These are phyloP conservation scores for Botrytis byssoidea DNA, from an alignment of 2,329 filamentous ascomycete species.

Conservation along the genomic window DNA sequence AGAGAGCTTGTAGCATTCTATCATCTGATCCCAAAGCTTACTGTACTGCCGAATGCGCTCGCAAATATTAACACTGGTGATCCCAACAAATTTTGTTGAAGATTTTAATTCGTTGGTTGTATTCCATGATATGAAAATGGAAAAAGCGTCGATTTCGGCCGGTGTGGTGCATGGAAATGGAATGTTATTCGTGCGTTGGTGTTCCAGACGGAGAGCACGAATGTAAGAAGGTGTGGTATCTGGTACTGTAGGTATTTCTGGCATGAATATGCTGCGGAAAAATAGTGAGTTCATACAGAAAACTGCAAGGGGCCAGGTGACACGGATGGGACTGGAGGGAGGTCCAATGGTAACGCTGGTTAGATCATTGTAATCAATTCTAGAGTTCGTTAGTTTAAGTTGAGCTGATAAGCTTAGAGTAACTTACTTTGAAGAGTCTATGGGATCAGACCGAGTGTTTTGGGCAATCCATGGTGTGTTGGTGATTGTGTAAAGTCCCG, in stretches of 20 bases:
- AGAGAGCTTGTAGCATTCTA: neutral
- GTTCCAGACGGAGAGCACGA: neutral
- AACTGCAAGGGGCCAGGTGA: neutral
- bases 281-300: constrained; percentile 2
- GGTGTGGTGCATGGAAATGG: neutral
- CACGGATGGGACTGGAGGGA: neutral
- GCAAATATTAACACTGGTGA: neutral
- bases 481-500: neutral
- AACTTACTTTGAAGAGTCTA: neutral
- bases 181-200: neutral
- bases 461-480: neutral
- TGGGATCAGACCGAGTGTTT: neutral
- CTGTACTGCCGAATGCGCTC: neutral
- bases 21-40: neutral
- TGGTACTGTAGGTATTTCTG: neutral
- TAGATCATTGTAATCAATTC: neutral
- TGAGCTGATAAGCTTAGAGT: rapidly evolving
- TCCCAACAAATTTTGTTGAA: neutral
- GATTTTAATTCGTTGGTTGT: neutral
- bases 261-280: constrained; percentile 4
- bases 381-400: neutral
- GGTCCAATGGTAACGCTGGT: neutral
- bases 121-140: neutral
- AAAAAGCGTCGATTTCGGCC: neutral
- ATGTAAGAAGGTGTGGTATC: neutral